Conservation (phyloP, 805 yeast species). For the Kodamaea kaohsiungensis region DNA sequence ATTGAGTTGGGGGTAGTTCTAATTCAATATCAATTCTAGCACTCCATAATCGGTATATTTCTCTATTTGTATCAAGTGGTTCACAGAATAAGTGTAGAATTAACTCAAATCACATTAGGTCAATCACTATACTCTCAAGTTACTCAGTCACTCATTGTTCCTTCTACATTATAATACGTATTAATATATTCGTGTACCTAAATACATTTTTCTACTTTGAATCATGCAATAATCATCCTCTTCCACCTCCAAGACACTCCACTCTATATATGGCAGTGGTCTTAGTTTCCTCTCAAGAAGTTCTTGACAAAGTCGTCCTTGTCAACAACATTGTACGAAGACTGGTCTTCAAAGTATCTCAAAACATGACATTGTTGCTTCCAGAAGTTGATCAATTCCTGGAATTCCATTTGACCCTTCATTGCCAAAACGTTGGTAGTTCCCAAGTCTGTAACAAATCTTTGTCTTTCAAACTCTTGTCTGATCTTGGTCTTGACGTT, state of each 20-base stretch:
- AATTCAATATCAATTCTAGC: too few species aligned
- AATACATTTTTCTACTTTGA: constrained; percentile 5
- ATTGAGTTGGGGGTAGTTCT: too few species aligned
- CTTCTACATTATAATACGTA: background rate
- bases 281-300: constrained; percentile 63
- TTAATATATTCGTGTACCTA: constrained; percentile 5
- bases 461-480: constrained; percentile 85
- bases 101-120: too few species aligned
- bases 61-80: too few species aligned
- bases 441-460: constrained; percentile 67
- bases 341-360: constrained; percentile 75
- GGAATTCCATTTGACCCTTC: constrained; percentile 90
- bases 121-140: too few species aligned
- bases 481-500: constrained; percentile 79
- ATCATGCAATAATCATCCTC: constrained; percentile 8
- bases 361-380: constrained; percentile 83
- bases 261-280: background rate
- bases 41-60: too few species aligned
- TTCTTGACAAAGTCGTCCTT: constrained; percentile 68
- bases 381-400: constrained; percentile 87
- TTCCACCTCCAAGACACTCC: background rate
- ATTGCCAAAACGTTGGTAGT: constrained; percentile 68
- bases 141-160: too few species aligned
- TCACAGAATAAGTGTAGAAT: too few species aligned
- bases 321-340: constrained; percentile 53